Evolutionary conservation across 148 eudicot genomes (phyloP), one percentile per base, ranked within the genome.

Genomic region (Selenicereus undatus): DNA sequence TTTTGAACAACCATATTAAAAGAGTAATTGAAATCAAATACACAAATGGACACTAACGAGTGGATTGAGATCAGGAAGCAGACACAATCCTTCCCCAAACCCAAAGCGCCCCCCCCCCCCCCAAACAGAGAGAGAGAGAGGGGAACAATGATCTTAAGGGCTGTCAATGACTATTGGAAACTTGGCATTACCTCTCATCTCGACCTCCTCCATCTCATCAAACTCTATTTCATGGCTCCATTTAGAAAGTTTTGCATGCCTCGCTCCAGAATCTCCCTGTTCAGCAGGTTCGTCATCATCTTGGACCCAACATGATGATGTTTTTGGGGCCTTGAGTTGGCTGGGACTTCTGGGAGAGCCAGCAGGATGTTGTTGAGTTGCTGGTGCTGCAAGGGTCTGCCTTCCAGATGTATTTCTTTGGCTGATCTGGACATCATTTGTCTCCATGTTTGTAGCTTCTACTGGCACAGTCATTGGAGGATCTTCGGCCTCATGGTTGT

Each of bases 121-220:
- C 43, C 43, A 39, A 39, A 4, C 1, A 39, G 3, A 39, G 7
- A 39, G 5, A 39, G 5, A 39, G 43, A 7, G 43, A 7, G 3
- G 12, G 22, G 24, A n/a, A 66, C 71, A 3, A 66, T n/a, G 27
- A 4, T 64, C n/a, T 10, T 9, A 64, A 64, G 68, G 68, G 68
- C 43, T 26, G 64, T 73, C 27, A 42, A 79, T 12, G 22, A 79
- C 14, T 43, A 70, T 51, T 24, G 20, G 43, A 54, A 73, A 54
- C 27, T 22, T 26, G 71, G 76, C 3, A 78, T 81, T 84, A 84
- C 86, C 86, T 42, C 84, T 84, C 84, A 84, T 84, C 81, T 84
- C 86, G 29, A 84, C 84, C 76, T 81, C 84, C 79, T 84, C 86
- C 79, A 68, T 74, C 17, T 84, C 86, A 81, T 84, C 86, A 75